Conservation (phyloP, 257 asterid genomes). For the Petrea volubilis region DNA sequence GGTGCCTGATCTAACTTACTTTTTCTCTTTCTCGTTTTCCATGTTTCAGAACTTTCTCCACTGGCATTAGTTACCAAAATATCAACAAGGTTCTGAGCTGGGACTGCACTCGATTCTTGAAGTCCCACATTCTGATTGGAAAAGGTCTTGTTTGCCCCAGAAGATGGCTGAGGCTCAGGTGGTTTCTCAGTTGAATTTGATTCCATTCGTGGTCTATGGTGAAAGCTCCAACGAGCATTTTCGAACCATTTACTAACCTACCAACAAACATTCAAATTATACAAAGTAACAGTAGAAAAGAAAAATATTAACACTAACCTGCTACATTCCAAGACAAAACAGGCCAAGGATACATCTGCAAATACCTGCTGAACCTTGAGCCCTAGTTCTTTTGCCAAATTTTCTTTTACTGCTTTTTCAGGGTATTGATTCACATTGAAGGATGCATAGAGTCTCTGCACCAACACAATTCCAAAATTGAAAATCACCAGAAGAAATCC, state of each 20-base stretch:
- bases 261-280: background rate
- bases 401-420: conserved; percentile 54
- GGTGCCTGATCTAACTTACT: conserved; percentile 20
- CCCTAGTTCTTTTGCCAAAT: conserved; percentile 74
- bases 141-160: conserved; percentile 4
- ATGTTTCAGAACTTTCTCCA: conserved; percentile 25
- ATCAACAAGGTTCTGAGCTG: conserved; percentile 2
- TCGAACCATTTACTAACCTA: conserved; percentile 92
- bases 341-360: background rate
- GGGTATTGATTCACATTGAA: conserved; percentile 86
- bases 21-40: conserved; percentile 31
- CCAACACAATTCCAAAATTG: conserved; percentile 27
- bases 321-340: background rate
- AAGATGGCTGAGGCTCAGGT: conserved; percentile 35
- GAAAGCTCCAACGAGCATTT: conserved; percentile 82
- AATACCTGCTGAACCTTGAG: conserved; percentile 66
- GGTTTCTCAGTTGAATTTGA: conserved; percentile 36
- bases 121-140: conserved; percentile 22
- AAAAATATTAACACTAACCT: background rate
- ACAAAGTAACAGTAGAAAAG: background rate
- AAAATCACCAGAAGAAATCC: conserved; percentile 20
- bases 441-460: conserved; percentile 74
- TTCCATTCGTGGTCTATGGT: conserved; percentile 51
- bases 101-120: conserved; percentile 19
- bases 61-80: conserved; percentile 15